Percentiles rank a stretch among this genome's conserved stretches.
These are phyloP conservation scores for Penicillium riverlandense DNA, from an alignment of 495 filamentous ascomycete genomes.

Conservation along the genomic window DNA sequence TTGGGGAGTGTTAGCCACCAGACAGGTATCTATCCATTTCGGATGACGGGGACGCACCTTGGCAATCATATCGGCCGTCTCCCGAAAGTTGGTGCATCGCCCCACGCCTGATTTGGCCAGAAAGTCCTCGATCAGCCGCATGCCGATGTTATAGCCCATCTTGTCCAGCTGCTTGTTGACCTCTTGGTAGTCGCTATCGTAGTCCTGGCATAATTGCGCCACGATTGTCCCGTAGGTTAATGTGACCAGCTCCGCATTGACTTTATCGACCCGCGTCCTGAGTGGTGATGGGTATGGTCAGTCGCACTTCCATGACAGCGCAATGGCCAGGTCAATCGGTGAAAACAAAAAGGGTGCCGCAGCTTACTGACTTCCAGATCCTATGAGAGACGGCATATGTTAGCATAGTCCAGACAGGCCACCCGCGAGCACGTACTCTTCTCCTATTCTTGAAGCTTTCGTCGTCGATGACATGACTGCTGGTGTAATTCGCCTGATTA, in stretches of 20 bases:
- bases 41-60: conserved; percentile 51
- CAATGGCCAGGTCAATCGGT: background rate
- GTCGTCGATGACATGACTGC: conserved; percentile 51
- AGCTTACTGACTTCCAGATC: conserved; percentile 87
- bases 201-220: conserved; percentile 92
- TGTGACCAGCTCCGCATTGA: conserved; percentile 90
- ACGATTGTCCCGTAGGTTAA: conserved; percentile 98
- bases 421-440: conserved; percentile 68
- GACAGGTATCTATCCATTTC: background rate
- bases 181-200: conserved; percentile 83
- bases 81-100: conserved; percentile 84
- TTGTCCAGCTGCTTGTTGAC: conserved; percentile 95
- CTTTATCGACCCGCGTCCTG: conserved; percentile 61
- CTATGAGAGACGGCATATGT: conserved; percentile 35
- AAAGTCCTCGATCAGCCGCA: conserved; percentile 95
- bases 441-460: conserved; percentile 87
- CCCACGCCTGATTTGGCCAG: conserved; percentile 87
- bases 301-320: conserved; percentile 1
- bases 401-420: conserved; percentile 16
- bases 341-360: background rate
- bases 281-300: conserved; percentile 1
- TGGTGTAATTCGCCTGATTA: background rate
- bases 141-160: conserved; percentile 98
- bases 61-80: conserved; percentile 93
- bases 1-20: background rate